phyloP scores from a whole-genome alignment of 352 stramenopile species.

The Phytophthora quininea region DNA sequence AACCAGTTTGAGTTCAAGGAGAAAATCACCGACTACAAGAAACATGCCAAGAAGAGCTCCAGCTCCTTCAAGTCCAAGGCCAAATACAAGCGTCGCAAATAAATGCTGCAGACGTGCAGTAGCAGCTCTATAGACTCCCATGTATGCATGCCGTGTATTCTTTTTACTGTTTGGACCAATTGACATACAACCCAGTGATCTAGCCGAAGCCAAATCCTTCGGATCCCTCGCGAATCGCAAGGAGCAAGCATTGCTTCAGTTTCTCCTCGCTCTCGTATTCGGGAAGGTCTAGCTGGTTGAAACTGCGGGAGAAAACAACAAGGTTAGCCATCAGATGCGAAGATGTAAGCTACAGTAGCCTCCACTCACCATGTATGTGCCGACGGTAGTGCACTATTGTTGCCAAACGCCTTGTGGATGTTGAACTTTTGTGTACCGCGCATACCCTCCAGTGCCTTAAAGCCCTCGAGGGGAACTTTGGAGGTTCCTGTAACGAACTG shows the following conservation, averaged over 20 bases:
- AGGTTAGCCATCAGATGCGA: not conserved
- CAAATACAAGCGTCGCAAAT: conserved; percentile 87
- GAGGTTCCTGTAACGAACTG: conserved; percentile 94
- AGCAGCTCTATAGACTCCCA: conserved; percentile 6
- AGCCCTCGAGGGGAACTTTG: conserved; percentile 97
- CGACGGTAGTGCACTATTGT: conserved; percentile 83
- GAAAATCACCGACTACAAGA: conserved; percentile 92
- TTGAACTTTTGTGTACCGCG: conserved; percentile 99
- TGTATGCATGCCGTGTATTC: conserved; percentile 38
- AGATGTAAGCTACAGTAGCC: not conserved
- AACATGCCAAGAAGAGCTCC: conserved; percentile 87
- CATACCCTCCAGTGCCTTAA: conserved; percentile 98
- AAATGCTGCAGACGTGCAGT: conserved; percentile 15
- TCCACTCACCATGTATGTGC: conserved; percentile 96
- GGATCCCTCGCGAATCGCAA: conserved; percentile 97
- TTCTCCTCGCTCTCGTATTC: conserved; percentile 98
- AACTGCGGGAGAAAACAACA: conserved; percentile 66
- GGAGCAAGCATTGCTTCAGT: conserved; percentile 96
- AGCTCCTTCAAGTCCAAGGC: conserved; percentile 92
- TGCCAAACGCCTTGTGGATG: conserved; percentile 97
- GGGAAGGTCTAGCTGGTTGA: conserved; percentile 99
- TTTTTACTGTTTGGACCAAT: conserved; percentile 1
- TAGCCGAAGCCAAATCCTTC: conserved; percentile 99
- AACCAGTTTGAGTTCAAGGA: conserved; percentile 89
- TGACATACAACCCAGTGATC: not conserved